phyloP scores from a whole-genome alignment of 2,329 filamentous ascomycete species.

The Blastomyces gilchristii region DNA sequence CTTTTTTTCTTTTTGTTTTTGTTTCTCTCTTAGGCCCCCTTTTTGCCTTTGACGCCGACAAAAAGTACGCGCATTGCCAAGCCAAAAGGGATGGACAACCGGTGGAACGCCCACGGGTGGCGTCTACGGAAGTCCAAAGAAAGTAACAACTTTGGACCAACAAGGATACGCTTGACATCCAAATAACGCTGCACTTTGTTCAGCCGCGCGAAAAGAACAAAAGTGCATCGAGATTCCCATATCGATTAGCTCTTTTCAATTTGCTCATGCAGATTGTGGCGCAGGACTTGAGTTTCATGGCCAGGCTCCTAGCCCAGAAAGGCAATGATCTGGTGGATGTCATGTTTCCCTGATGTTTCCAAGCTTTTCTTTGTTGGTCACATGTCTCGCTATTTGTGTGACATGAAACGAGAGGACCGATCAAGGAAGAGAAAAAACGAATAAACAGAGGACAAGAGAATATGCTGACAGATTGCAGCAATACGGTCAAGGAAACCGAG shows the following conservation, averaged over 20 bases:
- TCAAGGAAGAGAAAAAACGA: background rate
- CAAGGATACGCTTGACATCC: background rate
- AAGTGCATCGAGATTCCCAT: background rate
- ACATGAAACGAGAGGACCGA: background rate
- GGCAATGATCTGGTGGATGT: background rate
- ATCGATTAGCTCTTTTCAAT: background rate
- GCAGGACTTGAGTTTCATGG: background rate
- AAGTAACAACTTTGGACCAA: background rate
- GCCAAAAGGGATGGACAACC: background rate
- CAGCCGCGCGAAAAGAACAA: background rate
- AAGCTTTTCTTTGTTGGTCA: background rate
- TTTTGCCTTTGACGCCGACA: background rate
- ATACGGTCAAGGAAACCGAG: constrained; percentile 43
- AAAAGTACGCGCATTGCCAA: background rate
- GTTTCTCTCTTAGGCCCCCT: background rate
- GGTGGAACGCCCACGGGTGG: background rate
- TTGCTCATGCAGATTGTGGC: background rate
- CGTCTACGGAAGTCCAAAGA: background rate
- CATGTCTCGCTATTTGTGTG: background rate
- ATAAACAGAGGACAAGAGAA: background rate
- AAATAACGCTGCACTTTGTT: background rate
- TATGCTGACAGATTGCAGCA: constrained; percentile 29
- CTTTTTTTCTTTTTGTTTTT: background rate
- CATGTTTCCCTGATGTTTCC: background rate
- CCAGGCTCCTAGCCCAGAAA: background rate